A percentile compares a stretch with the other conserved stretches of the same genome.
These are phyloP conservation scores for Butyriboletus loyo DNA, from an alignment of 768 basidiomycete species.

Conservation along the genomic window DNA sequence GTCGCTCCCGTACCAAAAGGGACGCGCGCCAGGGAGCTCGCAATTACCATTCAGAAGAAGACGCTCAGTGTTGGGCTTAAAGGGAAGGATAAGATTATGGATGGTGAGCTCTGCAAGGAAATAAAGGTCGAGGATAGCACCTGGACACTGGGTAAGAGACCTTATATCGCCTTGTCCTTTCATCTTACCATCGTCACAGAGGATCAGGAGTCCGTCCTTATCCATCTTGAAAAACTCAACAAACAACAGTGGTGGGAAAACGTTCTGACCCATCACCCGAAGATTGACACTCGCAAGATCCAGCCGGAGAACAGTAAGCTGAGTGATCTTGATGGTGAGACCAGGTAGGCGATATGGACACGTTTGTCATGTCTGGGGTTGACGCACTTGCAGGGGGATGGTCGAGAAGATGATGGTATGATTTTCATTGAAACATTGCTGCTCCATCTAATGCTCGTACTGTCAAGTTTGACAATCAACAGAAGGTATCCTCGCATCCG, in stretches of 20 bases:
- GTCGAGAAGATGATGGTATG: slow-evolving; percentile 99
- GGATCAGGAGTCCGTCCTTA: slow-evolving; percentile 66
- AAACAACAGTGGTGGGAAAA: slow-evolving; percentile 97
- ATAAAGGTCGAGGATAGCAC: slow-evolving; percentile 96
- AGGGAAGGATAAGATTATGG: slow-evolving; percentile 78
- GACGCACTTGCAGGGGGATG: slow-evolving; percentile 64
- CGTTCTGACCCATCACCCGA: slow-evolving; percentile 90
- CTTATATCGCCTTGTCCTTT: background rate
- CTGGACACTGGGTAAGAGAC: slow-evolving; percentile 81
- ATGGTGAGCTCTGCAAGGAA: slow-evolving; percentile 89
- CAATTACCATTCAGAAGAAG: slow-evolving; percentile 74
- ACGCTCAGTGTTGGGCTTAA: slow-evolving; percentile 83
- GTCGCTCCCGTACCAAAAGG: slow-evolving; percentile 82
- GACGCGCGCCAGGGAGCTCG: slow-evolving; percentile 75
- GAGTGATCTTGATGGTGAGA: slow-evolving; percentile 94
- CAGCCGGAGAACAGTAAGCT: slow-evolving; percentile 93
- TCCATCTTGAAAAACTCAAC: slow-evolving; percentile 87
- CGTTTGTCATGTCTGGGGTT: slow-evolving; percentile 2
- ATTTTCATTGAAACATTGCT: background rate
- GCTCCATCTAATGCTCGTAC: slow-evolving; percentile 7
- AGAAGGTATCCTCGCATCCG: slow-evolving; percentile 32
- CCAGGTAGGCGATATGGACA: slow-evolving; percentile 52
- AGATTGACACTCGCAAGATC: slow-evolving; percentile 95
- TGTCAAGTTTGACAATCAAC: slow-evolving; percentile 44
- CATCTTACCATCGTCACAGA: slow-evolving; percentile 43